phyloP scores from a whole-genome alignment of 441 rosid genomes.

The Erodium trifolium region DNA sequence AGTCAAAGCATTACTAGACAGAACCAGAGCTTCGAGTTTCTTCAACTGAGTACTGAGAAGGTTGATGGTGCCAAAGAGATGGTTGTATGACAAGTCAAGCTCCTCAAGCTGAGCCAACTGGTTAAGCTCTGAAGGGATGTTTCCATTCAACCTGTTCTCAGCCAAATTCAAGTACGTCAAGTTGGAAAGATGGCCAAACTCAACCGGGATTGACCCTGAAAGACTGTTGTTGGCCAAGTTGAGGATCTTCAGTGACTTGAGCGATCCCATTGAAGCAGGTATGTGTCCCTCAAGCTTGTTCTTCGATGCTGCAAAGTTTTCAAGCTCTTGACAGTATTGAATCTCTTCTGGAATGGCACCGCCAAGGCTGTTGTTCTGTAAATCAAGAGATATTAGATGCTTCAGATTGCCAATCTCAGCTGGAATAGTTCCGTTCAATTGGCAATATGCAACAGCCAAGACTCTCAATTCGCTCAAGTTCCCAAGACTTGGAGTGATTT shows the following conservation, averaged over 20 bases:
- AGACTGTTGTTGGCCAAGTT: constrained; percentile 73
- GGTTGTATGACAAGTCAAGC: constrained; percentile 62
- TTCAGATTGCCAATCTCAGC: constrained; percentile 55
- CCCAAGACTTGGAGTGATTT: constrained; percentile 44
- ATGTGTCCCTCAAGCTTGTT: constrained; percentile 65
- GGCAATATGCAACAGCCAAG: constrained; percentile 59
- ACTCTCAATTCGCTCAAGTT: constrained; percentile 52
- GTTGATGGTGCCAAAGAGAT: constrained; percentile 50
- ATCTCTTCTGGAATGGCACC: constrained; percentile 61
- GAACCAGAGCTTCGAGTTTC: constrained; percentile 42
- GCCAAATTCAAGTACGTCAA: constrained; percentile 52
- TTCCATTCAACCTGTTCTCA: constrained; percentile 49
- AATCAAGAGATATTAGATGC: constrained; percentile 35
- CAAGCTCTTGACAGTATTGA: constrained; percentile 40
- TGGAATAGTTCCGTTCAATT: constrained; percentile 71
- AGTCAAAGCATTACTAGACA: constrained; percentile 45
- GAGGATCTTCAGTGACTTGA: constrained; percentile 41
- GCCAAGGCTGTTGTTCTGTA: constrained; percentile 49
- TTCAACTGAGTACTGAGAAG: constrained; percentile 33
- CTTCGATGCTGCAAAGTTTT: constrained; percentile 42
- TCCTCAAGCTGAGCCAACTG: constrained; percentile 41
- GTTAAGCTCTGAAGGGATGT: constrained; percentile 49
- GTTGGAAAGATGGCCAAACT: constrained; percentile 45
- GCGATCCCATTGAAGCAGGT: constrained; percentile 46
- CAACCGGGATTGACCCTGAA: constrained; percentile 52